Evolutionary conservation across 805 yeast species (phyloP).

Genomic region (Saccharomycopsis sp.): DNA sequence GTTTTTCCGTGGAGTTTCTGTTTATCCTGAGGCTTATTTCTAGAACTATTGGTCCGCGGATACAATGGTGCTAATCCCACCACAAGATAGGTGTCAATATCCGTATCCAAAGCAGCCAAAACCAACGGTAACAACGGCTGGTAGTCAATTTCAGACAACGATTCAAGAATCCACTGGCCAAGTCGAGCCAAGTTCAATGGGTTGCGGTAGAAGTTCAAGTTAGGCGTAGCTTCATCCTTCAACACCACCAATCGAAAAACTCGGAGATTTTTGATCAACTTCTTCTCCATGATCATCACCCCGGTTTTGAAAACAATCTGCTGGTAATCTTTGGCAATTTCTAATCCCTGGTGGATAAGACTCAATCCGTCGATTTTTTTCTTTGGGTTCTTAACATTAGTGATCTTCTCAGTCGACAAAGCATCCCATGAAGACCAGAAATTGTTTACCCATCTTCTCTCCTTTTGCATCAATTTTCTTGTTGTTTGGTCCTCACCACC

Average conservation of each 20-base stretch:
- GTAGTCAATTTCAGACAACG: constrained; percentile 72
- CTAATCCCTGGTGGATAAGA: constrained; percentile 61
- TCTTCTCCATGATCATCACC: constrained; percentile 79
- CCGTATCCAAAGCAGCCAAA: constrained; percentile 71
- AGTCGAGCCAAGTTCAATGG: constrained; percentile 79
- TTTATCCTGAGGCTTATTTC: constrained; percentile 31
- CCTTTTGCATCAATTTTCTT: constrained; percentile 35
- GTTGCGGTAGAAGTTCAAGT: constrained; percentile 67
- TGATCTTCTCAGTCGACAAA: constrained; percentile 28
- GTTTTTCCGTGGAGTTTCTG: constrained; percentile 22
- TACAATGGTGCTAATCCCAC: constrained; percentile 85
- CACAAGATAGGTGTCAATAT: constrained; percentile 73
- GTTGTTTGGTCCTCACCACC: constrained; percentile 18
- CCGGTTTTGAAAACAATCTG: constrained; percentile 82
- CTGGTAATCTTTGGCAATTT: constrained; percentile 77
- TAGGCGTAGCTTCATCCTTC: constrained; percentile 68
- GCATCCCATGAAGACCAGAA: constrained; percentile 69
- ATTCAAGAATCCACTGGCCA: constrained; percentile 88
- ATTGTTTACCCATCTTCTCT: constrained; percentile 67
- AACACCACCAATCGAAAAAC: constrained; percentile 81
- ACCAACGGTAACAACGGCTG: constrained; percentile 69
- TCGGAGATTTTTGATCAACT: constrained; percentile 68
- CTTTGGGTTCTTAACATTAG: constrained; percentile 3
- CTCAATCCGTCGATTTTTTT: constrained; percentile 36
- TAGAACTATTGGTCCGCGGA: constrained; percentile 39